Evolutionary conservation across 2,329 filamentous ascomycete genomes (phyloP), one percentile per base, ranked within the genome.

Genomic region (Ciborinia camelliae): DNA sequence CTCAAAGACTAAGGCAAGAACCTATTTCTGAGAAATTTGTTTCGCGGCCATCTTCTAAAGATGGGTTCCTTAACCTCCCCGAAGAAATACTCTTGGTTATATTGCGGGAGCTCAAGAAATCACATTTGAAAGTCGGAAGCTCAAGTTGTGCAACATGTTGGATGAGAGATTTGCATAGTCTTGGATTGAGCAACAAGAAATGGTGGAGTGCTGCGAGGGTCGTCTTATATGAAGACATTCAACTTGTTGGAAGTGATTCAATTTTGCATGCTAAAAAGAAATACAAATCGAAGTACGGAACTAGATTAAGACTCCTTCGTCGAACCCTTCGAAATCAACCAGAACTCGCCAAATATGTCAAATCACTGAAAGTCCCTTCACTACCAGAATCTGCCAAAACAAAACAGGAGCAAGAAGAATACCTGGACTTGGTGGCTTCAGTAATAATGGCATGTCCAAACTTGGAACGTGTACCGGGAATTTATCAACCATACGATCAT

Each of bases 361-460:
- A 81, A 63, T 80, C 79, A 9, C 73, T 89, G 60, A 86, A 86
- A 70, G 81, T 87, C 1, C 84, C 83, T 0, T 78, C 81, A 7
- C 68, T 79, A 14, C 78, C 79, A 0, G 75, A 77, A 35, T 75
- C 76, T 15, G 73, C 78, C n/a, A 73, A 69, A 54, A 69, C 62
- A 18, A 69, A 71, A 57, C 71, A 71, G 39, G 74, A 76, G 28
- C 70, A 77, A 14, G 80, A 81, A 43, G 78, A 81, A 53, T 88
- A 88, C 70, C 79, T 85, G 66, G 81, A 86, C 68, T 73, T 85
- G 3, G 79, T 87, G 1, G 85, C 86, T 0, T 82, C 86, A 6
- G 75, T 89, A 30, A 78, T 89, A 65, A 86, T 87, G 85, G 82
- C 84, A 0, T 89, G 86, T 64, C 86, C 86, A 2, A 88, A 88